These are phyloP conservation scores for Gossypium trilobum DNA, from an alignment of 441 rosid genomes.

Conservation along the genomic window DNA sequence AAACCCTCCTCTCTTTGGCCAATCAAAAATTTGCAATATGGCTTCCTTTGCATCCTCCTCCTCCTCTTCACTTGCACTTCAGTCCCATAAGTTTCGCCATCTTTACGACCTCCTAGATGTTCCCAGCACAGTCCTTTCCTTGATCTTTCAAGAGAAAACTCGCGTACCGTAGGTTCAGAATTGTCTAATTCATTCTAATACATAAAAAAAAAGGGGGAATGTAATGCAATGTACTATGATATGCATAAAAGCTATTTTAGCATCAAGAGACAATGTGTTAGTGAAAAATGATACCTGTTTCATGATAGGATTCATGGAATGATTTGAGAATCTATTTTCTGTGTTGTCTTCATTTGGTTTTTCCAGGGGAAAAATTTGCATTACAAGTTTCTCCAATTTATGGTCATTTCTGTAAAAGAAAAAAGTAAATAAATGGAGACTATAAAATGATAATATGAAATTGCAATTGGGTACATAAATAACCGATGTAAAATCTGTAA, in stretches of 20 bases:
- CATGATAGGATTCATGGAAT: neutral
- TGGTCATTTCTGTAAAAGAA: slow-evolving; percentile 7
- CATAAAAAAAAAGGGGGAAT: neutral
- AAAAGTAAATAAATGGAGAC: neutral
- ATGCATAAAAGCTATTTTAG: neutral
- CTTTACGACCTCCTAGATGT: neutral
- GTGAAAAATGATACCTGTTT: slow-evolving; percentile 3
- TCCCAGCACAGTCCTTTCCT: neutral
- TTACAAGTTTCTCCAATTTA: slow-evolving; percentile 7
- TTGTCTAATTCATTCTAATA: neutral
- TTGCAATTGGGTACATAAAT: no score
- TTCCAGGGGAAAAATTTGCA: slow-evolving; percentile 5
- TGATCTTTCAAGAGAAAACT: neutral
- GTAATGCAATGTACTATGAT: neutral
- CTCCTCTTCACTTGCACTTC: neutral
- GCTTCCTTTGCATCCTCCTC: slow-evolving; percentile 3
- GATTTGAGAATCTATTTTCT: neutral
- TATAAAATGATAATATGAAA: neutral
- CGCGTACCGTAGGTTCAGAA: neutral
- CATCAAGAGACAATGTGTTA: neutral
- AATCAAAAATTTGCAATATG: neutral
- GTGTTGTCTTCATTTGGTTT: neutral
- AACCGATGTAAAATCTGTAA: neutral
- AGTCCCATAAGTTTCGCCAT: slow-evolving; percentile 4
- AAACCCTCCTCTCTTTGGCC: neutral